These are phyloP conservation scores for Diaporthe sp. DNA, from an alignment of 2,329 filamentous ascomycete genomes.

Conservation along the genomic window DNA sequence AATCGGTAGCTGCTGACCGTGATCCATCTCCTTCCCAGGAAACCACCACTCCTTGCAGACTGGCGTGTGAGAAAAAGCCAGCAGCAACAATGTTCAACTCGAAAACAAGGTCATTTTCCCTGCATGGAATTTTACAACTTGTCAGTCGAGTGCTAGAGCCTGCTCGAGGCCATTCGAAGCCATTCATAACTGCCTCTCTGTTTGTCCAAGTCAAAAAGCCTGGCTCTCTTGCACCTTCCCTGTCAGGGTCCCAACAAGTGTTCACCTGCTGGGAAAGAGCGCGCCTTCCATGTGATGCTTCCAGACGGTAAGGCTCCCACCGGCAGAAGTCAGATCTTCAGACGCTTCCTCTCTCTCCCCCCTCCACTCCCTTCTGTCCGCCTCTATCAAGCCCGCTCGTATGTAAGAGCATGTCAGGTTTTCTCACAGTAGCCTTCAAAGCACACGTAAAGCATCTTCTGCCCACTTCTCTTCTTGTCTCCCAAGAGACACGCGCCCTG, in stretches of 20 bases:
- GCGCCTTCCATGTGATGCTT: background rate
- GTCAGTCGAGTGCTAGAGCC: background rate
- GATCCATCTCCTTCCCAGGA: background rate
- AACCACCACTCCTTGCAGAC: no score
- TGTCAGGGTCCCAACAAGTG: background rate
- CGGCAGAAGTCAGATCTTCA: background rate
- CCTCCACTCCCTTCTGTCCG: background rate
- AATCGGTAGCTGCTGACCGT: background rate
- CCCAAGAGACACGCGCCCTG: background rate
- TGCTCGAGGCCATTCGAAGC: no score
- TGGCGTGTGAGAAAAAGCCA: background rate
- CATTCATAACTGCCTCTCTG: background rate
- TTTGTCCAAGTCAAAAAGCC: background rate
- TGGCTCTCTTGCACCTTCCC: background rate
- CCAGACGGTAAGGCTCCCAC: background rate
- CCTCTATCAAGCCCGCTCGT: background rate
- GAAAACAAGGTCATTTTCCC: background rate
- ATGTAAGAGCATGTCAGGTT: background rate
- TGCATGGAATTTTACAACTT: no score
- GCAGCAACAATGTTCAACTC: background rate
- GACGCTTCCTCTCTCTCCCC: background rate
- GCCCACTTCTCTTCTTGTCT: no score
- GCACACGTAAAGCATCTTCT: background rate
- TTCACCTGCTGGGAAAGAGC: background rate
- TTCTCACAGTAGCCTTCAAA: background rate